Base-by-base conservation (phyloP, 768 basidiomycete species). In the Infundibulicybe gibba region DNA sequence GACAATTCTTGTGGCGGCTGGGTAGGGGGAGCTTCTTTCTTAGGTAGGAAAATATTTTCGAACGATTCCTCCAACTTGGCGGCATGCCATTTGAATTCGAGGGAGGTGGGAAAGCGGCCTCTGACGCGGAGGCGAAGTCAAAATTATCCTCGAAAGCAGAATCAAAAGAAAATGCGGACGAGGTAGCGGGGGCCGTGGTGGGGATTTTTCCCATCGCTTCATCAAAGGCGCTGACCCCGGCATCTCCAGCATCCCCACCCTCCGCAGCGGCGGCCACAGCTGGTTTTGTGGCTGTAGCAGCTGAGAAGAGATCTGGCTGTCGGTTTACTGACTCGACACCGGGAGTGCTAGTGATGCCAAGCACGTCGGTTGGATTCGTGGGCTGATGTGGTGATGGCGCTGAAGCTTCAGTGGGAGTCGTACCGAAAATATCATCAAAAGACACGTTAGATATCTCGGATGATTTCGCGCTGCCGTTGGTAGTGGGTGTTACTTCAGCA, bases 171-270 rank as follows among this genome's bases (percentile, higher is more conserved):
- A 88, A 80, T 17, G 65, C 55, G 17, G 70, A 61, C 5, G 68
- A 53, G 5, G 70, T 51, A 10, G 77, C 56, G 9, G 64, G 53
- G 8, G 63, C 57, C 32, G 63, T 67, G 30, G 61, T 59, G 0
- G 79, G 63, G 16, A 79, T 65, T 50, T 76, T 80, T 14, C 81
- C 77, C 58, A 91, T 72, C 1, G 85, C 83, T 58, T 89, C 87
- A 56, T 91, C 88, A 54, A 90, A 88, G 43, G 79, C 87, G 52
- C 72, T 81, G 1, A 83, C 71, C 13, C 80, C 83, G 45, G 76
- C 73, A 17, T 66, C 56, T 6, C 56, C 14, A 17, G 61, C 41
- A 34, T 31, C 41, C 31, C 57, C 41, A 20, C 55, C 43, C 20
- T 60, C 45, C 13, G 55, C 40, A 9, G 49, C 46, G 38, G 48